Percentiles rank a stretch among this genome's conserved stretches.
Evolutionary conservation across 805 yeast species (phyloP).

Genomic region (Millerozyma acaciae): DNA sequence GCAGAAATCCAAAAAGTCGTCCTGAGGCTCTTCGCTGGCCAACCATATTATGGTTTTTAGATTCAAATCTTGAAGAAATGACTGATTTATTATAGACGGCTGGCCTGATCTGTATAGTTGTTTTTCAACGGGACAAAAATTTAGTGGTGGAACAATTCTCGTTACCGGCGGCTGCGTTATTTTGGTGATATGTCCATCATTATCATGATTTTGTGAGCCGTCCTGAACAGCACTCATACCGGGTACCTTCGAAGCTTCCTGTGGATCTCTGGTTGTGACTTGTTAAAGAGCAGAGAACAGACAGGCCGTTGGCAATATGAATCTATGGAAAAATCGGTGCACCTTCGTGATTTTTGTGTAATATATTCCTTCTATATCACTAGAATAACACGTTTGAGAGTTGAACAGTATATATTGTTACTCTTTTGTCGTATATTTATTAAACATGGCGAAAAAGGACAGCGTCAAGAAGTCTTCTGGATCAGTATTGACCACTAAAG

Average conservation of each 20-base stretch:
- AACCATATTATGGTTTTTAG: constrained; percentile 86
- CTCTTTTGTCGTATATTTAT: no score
- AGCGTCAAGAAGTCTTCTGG: constrained; percentile 18
- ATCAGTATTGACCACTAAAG: constrained; percentile 6
- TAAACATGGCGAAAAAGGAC: constrained; percentile 38
- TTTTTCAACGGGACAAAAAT: constrained; percentile 92
- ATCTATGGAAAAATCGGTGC: no score
- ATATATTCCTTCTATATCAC: no score
- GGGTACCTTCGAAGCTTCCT: no score
- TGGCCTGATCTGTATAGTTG: constrained; percentile 88
- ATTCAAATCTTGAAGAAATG: constrained; percentile 71
- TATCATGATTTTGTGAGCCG: no score
- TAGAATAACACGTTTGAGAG: constrained; percentile 3
- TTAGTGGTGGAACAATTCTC: constrained; percentile 86
- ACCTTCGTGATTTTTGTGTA: no score
- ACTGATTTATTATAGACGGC: constrained; percentile 90
- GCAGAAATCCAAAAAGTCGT: constrained; percentile 78
- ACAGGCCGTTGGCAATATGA: no score
- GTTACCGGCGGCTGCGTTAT: constrained; percentile 52
- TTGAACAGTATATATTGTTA: no score
- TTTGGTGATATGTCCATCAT: no score
- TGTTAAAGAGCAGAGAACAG: no score
- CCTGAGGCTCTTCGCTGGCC: constrained; percentile 94
- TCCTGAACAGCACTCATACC: no score
- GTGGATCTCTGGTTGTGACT: no score